Percentiles rank a stretch among this genome's conserved stretches.
Conservation (phyloP, 2,329 filamentous ascomycete genomes). For the Ampelomyces quisqualis region DNA sequence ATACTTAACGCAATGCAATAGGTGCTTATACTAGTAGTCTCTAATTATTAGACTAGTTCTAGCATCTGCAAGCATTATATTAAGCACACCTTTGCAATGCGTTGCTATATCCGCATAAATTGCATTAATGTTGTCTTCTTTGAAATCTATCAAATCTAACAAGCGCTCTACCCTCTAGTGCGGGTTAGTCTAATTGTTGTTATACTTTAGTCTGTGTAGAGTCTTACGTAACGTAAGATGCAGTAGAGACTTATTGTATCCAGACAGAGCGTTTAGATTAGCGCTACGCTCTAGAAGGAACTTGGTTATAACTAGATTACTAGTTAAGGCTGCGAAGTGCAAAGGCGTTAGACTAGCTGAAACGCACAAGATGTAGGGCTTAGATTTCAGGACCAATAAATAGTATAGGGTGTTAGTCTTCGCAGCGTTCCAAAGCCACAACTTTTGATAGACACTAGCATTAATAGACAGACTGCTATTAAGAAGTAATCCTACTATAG, state of each 20-base stretch:
- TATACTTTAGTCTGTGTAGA: background rate
- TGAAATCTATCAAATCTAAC: background rate
- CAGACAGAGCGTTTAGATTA: background rate
- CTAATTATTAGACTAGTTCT: background rate
- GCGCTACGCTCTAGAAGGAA: background rate
- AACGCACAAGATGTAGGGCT: background rate
- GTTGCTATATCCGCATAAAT: background rate
- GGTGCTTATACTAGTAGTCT: background rate
- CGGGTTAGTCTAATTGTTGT: background rate
- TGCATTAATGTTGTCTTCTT: background rate
- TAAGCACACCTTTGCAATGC: background rate
- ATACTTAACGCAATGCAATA: background rate
- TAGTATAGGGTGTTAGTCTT: background rate
- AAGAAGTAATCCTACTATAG: slow-evolving; percentile 8
- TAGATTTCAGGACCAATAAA: background rate
- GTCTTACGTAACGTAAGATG: background rate
- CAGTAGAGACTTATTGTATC: background rate
- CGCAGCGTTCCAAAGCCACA: background rate
- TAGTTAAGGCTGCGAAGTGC: background rate
- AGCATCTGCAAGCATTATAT: background rate
- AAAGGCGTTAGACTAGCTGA: background rate
- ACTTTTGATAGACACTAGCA: slow-evolving; percentile 5
- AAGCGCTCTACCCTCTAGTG: background rate
- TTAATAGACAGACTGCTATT: slow-evolving; percentile 6
- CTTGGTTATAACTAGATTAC: background rate